Conservation (phyloP, 495 filamentous ascomycete genomes). For the Tuber melanosporum region DNA sequence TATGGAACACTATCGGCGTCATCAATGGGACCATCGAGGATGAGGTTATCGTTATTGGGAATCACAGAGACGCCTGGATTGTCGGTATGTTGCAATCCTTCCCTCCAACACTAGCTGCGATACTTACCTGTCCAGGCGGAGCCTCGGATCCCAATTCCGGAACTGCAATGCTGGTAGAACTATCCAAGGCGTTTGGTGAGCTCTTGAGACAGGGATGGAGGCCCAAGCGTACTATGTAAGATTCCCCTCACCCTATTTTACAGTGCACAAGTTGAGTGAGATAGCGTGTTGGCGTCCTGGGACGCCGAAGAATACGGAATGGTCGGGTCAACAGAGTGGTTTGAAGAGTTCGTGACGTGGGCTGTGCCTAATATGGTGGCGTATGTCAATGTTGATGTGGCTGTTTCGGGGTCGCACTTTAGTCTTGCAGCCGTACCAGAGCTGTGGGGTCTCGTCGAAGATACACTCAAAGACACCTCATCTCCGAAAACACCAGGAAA, state of each 20-base stretch:
- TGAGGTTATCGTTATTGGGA: slow-evolving; percentile 87
- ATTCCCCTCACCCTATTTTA: neutral
- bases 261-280: neutral
- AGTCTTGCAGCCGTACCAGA: slow-evolving; percentile 53
- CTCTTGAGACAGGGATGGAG: slow-evolving; percentile 47
- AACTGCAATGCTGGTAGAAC: slow-evolving; percentile 45
- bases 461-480: slow-evolving; percentile 60
- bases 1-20: slow-evolving; percentile 93
- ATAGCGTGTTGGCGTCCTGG: slow-evolving; percentile 61
- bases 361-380: slow-evolving; percentile 63
- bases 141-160: slow-evolving; percentile 48
- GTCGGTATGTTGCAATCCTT: slow-evolving; percentile 40
- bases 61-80: slow-evolving; percentile 86
- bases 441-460: slow-evolving; percentile 66
- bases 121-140: slow-evolving; percentile 33
- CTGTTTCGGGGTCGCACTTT: slow-evolving; percentile 47
- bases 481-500: slow-evolving; percentile 61
- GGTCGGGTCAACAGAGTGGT: slow-evolving; percentile 53
- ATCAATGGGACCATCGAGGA: slow-evolving; percentile 84
- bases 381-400: slow-evolving; percentile 68
- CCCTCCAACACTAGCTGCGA: neutral
- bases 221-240: slow-evolving; percentile 50
- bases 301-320: slow-evolving; percentile 66
- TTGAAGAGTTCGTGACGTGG: slow-evolving; percentile 78
- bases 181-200: slow-evolving; percentile 44